Conservation (phyloP, 495 filamentous ascomycete species). For the Geopyxis carbonaria region DNA sequence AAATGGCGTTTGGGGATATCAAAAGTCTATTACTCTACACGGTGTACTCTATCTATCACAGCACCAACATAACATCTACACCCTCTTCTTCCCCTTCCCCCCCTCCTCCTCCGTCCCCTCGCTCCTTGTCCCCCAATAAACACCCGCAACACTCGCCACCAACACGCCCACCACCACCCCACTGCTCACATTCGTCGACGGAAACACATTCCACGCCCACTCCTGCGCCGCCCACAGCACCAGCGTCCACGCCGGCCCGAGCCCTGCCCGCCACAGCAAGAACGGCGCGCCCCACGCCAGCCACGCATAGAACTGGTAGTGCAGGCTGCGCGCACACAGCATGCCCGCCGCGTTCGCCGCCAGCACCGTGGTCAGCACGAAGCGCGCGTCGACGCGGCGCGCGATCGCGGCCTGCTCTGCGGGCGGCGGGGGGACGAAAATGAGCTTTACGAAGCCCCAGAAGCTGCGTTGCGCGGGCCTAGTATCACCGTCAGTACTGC, state of each 20-base stretch:
- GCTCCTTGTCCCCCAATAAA: constrained; percentile 37
- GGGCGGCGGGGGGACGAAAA: constrained; percentile 26
- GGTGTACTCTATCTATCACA: neutral
- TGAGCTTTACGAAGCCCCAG: constrained; percentile 23
- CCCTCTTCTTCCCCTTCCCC: constrained; percentile 9
- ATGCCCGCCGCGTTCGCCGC: constrained; percentile 69
- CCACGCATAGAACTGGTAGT: constrained; percentile 96
- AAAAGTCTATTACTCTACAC: constrained; percentile 10
- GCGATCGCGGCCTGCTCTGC: constrained; percentile 38
- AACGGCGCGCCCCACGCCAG: constrained; percentile 83
- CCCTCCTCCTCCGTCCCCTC: too few relatives aligned
- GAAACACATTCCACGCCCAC: constrained; percentile 92
- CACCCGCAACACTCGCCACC: constrained; percentile 42
- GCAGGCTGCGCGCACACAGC: constrained; percentile 76
- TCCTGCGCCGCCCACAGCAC: constrained; percentile 70
- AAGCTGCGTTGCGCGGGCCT: constrained; percentile 29
- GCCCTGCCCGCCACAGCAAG: constrained; percentile 65
- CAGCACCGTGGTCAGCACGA: constrained; percentile 61
- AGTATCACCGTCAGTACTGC: too few relatives aligned
- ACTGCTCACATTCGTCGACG: constrained; percentile 72
- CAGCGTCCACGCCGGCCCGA: constrained; percentile 57
- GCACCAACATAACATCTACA: constrained; percentile 1
- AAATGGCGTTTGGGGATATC: constrained; percentile 17
- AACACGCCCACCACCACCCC: constrained; percentile 55
- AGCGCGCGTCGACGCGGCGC: constrained; percentile 47